A percentile compares a stretch with the other conserved stretches of the same genome.
These are phyloP conservation scores for Fusarium austroafricanum DNA, from an alignment of 2,329 filamentous ascomycete genomes.

Conservation along the genomic window DNA sequence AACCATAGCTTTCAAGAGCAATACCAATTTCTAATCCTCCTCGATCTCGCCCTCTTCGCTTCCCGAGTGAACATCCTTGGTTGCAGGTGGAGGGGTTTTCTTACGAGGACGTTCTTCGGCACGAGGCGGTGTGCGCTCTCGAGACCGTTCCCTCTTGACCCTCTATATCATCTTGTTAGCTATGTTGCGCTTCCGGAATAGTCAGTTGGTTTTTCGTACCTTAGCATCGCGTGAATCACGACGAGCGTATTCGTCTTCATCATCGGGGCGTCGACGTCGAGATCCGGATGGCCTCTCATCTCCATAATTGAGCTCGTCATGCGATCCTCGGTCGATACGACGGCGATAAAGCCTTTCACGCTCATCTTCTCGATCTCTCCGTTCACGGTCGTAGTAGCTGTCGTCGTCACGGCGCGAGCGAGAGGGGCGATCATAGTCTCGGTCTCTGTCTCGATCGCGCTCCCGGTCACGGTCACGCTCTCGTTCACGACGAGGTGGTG, in stretches of 20 bases:
- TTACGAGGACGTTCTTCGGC: constrained; percentile 65
- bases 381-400: constrained; percentile 84
- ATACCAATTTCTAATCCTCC: constrained; percentile 67
- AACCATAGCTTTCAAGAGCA: constrained; percentile 12
- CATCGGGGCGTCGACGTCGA: constrained; percentile 81
- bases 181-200: background rate
- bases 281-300: constrained; percentile 74
- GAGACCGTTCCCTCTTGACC: constrained; percentile 66
- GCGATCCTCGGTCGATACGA: constrained; percentile 77
- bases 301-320: constrained; percentile 92
- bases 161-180: constrained; percentile 59
- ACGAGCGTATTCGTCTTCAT: constrained; percentile 76
- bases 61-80: constrained; percentile 72
- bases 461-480: constrained; percentile 30
- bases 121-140: constrained; percentile 71
- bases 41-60: constrained; percentile 99
- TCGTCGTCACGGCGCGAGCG: constrained; percentile 71
- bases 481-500: constrained; percentile 45
- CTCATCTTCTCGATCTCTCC: constrained; percentile 89
- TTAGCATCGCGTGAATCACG: constrained; percentile 76
- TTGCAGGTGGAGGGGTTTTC: constrained; percentile 62
- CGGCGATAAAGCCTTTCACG: constrained; percentile 89
- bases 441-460: constrained; percentile 51
- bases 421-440: constrained; percentile 61
- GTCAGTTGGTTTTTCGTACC: constrained; percentile 54